These are phyloP conservation scores for Aeminium ludgeri DNA, from an alignment of 495 filamentous ascomycete species.

Conservation along the genomic window DNA sequence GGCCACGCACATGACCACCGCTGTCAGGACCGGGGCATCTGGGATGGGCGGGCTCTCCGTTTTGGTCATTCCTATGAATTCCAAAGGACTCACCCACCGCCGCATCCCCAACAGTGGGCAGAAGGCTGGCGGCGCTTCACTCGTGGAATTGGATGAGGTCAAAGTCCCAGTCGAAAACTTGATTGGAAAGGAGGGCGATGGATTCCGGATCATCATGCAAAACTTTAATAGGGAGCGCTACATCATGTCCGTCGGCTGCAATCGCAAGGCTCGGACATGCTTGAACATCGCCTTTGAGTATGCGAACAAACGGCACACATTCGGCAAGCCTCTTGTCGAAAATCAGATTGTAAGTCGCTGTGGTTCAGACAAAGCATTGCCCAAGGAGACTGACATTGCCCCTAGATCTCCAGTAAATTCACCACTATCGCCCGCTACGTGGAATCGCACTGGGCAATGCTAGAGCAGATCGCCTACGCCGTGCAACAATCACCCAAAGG, in stretches of 20 bases:
- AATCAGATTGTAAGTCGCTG: conserved; percentile 19
- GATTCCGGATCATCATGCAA: conserved; percentile 27
- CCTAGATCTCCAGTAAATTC: conserved; percentile 20
- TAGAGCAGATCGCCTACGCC: conserved; percentile 32
- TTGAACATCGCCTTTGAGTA: conserved; percentile 19
- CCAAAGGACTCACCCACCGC: conserved; percentile 26
- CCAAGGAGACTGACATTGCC: no score
- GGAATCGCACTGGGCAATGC: conserved; percentile 26
- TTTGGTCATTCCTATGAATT: conserved; percentile 34
- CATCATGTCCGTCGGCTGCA: conserved; percentile 24
- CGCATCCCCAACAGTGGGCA: conserved; percentile 25
- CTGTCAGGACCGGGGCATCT: conserved; percentile 36
- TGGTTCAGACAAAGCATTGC: not conserved
- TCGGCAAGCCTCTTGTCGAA: conserved; percentile 23
- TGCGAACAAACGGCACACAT: conserved; percentile 25
- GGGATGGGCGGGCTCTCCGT: conserved; percentile 33
- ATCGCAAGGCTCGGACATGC: conserved; percentile 24
- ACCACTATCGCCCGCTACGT: conserved; percentile 24
- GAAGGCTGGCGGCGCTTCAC: conserved; percentile 22
- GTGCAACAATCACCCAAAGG: conserved; percentile 18
- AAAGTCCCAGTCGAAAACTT: conserved; percentile 24
- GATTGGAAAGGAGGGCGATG: conserved; percentile 24
- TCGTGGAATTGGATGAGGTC: conserved; percentile 25
- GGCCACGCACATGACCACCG: conserved; percentile 38
- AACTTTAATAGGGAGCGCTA: conserved; percentile 27